These are phyloP conservation scores for Mycothermus thermophilus DNA, from an alignment of 495 filamentous ascomycete genomes.

Conservation along the genomic window DNA sequence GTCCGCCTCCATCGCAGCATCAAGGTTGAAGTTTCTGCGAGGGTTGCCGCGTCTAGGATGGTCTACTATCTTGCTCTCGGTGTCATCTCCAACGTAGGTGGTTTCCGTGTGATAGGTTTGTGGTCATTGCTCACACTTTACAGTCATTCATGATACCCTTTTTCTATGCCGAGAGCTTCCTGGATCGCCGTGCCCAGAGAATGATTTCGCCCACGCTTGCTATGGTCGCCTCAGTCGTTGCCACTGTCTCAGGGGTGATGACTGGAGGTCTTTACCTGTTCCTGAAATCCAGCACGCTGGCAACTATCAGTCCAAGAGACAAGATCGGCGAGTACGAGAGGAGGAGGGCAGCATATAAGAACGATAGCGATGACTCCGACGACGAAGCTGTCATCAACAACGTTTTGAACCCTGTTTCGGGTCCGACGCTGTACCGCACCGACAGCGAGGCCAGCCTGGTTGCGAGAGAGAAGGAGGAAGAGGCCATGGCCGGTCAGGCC, in stretches of 20 bases:
- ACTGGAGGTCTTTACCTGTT: slow-evolving; percentile 36
- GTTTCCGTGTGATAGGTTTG: not conserved
- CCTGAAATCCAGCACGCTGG: slow-evolving; percentile 30
- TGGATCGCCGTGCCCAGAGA: slow-evolving; percentile 10
- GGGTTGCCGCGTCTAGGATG: slow-evolving; percentile 32
- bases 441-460: slow-evolving; percentile 23
- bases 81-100: slow-evolving; percentile 29
- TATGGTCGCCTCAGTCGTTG: slow-evolving; percentile 34
- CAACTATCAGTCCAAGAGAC: slow-evolving; percentile 27
- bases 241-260: slow-evolving; percentile 35
- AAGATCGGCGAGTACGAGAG: slow-evolving; percentile 30
- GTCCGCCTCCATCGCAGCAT: slow-evolving; percentile 25
- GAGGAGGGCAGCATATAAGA: slow-evolving; percentile 21
- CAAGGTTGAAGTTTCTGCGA: slow-evolving; percentile 27
- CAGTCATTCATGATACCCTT: slow-evolving; percentile 32
- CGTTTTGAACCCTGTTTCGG: slow-evolving; percentile 18
- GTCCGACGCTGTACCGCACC: slow-evolving; percentile 16
- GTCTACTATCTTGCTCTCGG: slow-evolving; percentile 33
- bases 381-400: slow-evolving; percentile 15
- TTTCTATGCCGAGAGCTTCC: slow-evolving; percentile 26
- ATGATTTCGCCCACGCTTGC: slow-evolving; percentile 22
- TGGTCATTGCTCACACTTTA: slow-evolving; percentile 6
- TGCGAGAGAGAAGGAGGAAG: slow-evolving; percentile 17
- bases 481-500: slow-evolving; percentile 5
- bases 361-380: slow-evolving; percentile 9